These are phyloP conservation scores for Colletotrichum musae DNA, from an alignment of 2,329 filamentous ascomycete species.

Conservation along the genomic window DNA sequence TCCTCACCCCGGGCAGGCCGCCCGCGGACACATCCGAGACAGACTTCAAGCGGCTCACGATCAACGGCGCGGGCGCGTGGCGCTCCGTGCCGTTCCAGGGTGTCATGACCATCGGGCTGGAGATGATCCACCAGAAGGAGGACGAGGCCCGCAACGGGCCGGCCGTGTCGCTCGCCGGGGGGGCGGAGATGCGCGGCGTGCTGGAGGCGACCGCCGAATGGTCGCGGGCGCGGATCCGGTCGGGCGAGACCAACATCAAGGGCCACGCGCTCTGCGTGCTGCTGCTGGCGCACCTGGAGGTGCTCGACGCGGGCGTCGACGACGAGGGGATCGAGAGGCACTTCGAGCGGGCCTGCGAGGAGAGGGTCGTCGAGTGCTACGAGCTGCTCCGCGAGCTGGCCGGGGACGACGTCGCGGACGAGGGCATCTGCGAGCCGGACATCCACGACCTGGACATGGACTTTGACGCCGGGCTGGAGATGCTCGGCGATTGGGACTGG, in stretches of 20 bases:
- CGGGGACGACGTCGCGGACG: slow-evolving; percentile 37
- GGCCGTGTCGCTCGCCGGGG: slow-evolving; percentile 47
- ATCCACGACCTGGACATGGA: slow-evolving; percentile 35
- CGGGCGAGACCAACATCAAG: slow-evolving; percentile 62
- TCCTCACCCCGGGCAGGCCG: slow-evolving; percentile 37
- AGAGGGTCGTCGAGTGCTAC: slow-evolving; percentile 48
- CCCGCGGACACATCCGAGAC: slow-evolving; percentile 14
- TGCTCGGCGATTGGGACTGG: slow-evolving; percentile 48
- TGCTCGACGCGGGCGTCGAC: slow-evolving; percentile 48
- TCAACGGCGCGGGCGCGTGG: slow-evolving; percentile 59
- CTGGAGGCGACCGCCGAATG: slow-evolving; percentile 49
- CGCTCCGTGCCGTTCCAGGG: slow-evolving; percentile 57
- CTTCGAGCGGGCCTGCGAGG: slow-evolving; percentile 48
- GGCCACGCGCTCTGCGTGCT: slow-evolving; percentile 52
- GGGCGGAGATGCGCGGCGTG: slow-evolving; percentile 50
- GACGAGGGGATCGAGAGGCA: slow-evolving; percentile 49
- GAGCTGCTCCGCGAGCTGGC: slow-evolving; percentile 53
- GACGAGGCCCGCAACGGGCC: slow-evolving; percentile 55
- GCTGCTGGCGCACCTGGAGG: slow-evolving; percentile 54
- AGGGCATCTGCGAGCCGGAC: slow-evolving; percentile 16
- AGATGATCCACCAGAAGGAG: slow-evolving; percentile 61
- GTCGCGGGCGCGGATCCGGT: slow-evolving; percentile 52
- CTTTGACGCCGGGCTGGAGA: slow-evolving; percentile 34
- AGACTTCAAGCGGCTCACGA: slow-evolving; percentile 56
- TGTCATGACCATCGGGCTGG: slow-evolving; percentile 59